These are phyloP conservation scores for Steccherinum ochraceum DNA, from an alignment of 768 basidiomycete genomes.

Conservation along the genomic window DNA sequence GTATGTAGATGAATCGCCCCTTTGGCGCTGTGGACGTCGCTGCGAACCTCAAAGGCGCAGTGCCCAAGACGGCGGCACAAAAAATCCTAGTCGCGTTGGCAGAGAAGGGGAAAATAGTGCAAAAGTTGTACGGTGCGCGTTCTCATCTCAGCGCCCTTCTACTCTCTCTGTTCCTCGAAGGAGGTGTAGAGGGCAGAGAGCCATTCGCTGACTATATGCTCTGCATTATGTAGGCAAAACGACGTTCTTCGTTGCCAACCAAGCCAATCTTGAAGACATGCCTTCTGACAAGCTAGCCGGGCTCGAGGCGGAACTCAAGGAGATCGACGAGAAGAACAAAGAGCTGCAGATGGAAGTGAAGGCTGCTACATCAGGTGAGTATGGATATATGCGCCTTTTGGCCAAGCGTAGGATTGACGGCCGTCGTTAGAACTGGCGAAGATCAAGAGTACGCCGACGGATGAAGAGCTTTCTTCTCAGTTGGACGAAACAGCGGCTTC, in stretches of 20 bases:
- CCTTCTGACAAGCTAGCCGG: constrained; percentile 52
- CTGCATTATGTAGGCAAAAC: constrained; percentile 58
- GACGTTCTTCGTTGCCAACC: constrained; percentile 82
- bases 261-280: constrained; percentile 62
- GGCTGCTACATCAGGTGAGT: constrained; percentile 38
- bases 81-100: constrained; percentile 78
- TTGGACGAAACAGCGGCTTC: constrained; percentile 43
- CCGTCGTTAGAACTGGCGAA: constrained; percentile 52
- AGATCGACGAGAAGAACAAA: constrained; percentile 56
- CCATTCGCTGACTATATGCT: neutral
- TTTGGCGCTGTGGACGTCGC: constrained; percentile 89
- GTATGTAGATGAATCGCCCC: constrained; percentile 79
- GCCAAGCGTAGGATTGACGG: neutral
- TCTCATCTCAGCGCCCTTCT: no score
- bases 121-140: constrained; percentile 73
- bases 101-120: constrained; percentile 77
- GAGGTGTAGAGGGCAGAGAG: no score
- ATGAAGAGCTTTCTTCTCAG: constrained; percentile 53
- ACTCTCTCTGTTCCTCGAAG: no score
- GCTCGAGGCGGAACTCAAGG: constrained; percentile 54
- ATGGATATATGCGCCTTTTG: neutral
- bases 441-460: constrained; percentile 61
- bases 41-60: constrained; percentile 85
- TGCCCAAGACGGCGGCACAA: constrained; percentile 77
- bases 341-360: constrained; percentile 44